Evolutionary conservation across 2,329 filamentous ascomycete species (phyloP), one percentile per base, ranked within the genome.

Genomic region (Aureobasidium sp.): DNA sequence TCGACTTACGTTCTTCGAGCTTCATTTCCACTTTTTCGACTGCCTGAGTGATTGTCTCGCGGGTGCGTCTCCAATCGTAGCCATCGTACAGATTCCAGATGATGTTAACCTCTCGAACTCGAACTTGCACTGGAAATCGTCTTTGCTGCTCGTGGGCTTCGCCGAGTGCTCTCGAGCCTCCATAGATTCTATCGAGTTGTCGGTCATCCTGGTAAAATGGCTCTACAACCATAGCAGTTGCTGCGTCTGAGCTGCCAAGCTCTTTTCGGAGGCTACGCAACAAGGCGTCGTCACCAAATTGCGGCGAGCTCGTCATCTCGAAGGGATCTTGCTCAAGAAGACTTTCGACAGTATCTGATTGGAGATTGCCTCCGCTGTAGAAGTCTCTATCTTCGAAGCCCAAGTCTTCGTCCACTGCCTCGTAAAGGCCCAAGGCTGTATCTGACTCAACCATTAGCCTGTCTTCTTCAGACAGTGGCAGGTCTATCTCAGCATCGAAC

Each of bases 71-170:
- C 95, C 95, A 99, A 74, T 99, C 95, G 72, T 96, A 99, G 1
- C 94, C 94, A 77, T 99, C 94, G 73, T 94, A 97, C 1, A 99
- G 79, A 70, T 99, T 96, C 94, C 94, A 99, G 64, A 97, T 97
- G 57, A 97, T 79, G 71, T 97, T 91, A 6, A 96, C 87, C 70
- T 97, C 91, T 29, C 90, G 87, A 17, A 97, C 82, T 5, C 86
- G 85, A 2, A 97, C 80, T 66, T 86, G 87, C 15, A 99, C 76
- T 6, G 93, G 72, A 26, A 73, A 46, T 36, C 63, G 50, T 15
- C 63, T 62, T 26, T 46, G 57, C 36, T 51, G 44, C 17, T 50
- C 57, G 23, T 50, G 44, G 8, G 57, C 44, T 50, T 60, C 57
- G 8, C 57, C 57, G 2, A 60, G 46, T 17, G 46, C 36, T 34